Percentiles rank a stretch among this genome's conserved stretches.
Conservation (phyloP, 768 basidiomycete species). For the Russula brevipes region DNA sequence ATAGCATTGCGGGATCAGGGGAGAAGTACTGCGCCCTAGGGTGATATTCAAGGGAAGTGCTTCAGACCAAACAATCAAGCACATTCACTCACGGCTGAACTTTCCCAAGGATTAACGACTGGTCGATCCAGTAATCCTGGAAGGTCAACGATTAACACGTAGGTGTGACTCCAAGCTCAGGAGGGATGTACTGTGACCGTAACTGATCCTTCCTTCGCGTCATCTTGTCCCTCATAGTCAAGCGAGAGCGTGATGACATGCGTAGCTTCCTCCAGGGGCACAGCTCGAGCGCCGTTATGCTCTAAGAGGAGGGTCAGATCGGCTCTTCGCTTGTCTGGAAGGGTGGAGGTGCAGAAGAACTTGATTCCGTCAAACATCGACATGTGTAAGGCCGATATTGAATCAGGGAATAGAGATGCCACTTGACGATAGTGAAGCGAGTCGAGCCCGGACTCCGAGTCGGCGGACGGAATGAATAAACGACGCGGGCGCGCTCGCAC, state of each 20-base stretch:
- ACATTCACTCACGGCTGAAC: conserved; percentile 19
- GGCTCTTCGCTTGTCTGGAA: conserved; percentile 12
- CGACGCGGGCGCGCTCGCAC: too few relatives aligned
- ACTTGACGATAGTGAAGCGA: too few relatives aligned
- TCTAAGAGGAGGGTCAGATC: conserved; percentile 12
- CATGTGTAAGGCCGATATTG: neutral
- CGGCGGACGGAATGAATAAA: too few relatives aligned
- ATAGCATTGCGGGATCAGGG: conserved; percentile 68
- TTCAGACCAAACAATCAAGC: too few relatives aligned
- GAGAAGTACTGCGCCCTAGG: conserved; percentile 51
- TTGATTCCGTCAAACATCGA: conserved; percentile 22
- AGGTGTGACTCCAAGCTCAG: neutral
- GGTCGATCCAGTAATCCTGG: conserved; percentile 24
- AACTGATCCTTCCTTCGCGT: conserved; percentile 8
- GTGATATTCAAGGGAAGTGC: neutral
- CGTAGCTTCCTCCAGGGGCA: conserved; percentile 15
- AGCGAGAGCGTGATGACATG: conserved; percentile 20
- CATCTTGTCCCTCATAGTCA: conserved; percentile 22
- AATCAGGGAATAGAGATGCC: neutral
- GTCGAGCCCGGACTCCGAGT: too few relatives aligned
- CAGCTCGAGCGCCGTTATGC: conserved; percentile 17
- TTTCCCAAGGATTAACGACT: conserved; percentile 21
- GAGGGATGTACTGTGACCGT: conserved; percentile 17
- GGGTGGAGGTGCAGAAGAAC: conserved; percentile 18
- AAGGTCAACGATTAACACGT: neutral